These are phyloP conservation scores for Mercurialis annua DNA, from an alignment of 345 rosid species.

Conservation along the genomic window DNA sequence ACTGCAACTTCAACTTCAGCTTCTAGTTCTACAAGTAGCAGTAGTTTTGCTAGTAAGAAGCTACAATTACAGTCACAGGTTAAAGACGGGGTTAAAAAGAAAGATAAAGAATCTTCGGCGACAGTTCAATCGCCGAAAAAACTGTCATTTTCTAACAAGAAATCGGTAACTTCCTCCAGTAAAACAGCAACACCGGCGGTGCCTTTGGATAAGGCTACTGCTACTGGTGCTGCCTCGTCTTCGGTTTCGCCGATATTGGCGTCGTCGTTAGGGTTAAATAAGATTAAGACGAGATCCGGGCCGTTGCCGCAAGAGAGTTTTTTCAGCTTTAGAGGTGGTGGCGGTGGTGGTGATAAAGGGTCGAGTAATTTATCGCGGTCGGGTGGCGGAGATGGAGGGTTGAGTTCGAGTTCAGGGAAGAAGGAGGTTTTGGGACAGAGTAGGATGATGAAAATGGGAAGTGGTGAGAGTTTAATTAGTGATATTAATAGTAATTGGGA, in stretches of 20 bases:
- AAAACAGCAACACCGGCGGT: conserved; percentile 34
- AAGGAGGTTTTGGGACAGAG: conserved; percentile 43
- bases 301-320: conserved; percentile 89
- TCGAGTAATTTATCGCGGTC: conserved; percentile 80
- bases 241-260: conserved; percentile 84
- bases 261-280: conserved; percentile 85
- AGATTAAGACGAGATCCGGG: conserved; percentile 94
- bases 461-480: conserved; percentile 17
- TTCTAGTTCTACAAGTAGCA: conserved; percentile 10
- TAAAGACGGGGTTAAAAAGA: conserved; percentile 62
- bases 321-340: conserved; percentile 62
- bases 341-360: conserved; percentile 44
- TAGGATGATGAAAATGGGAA: conserved; percentile 41
- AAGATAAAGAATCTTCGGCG: conserved; percentile 43
- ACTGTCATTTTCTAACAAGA: neutral
- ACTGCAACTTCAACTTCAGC: neutral
- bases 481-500: conserved; percentile 44
- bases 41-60: conserved; percentile 30
- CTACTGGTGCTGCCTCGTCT: conserved; percentile 33
- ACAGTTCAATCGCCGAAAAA: neutral
- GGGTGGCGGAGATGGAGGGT: conserved; percentile 35
- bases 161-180: neutral
- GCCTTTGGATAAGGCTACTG: too few species aligned
- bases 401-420: conserved; percentile 35
- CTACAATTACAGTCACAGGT: conserved; percentile 49